These are phyloP conservation scores for Termitomyces sp. DNA, from an alignment of 768 basidiomycete genomes.

Conservation along the genomic window DNA sequence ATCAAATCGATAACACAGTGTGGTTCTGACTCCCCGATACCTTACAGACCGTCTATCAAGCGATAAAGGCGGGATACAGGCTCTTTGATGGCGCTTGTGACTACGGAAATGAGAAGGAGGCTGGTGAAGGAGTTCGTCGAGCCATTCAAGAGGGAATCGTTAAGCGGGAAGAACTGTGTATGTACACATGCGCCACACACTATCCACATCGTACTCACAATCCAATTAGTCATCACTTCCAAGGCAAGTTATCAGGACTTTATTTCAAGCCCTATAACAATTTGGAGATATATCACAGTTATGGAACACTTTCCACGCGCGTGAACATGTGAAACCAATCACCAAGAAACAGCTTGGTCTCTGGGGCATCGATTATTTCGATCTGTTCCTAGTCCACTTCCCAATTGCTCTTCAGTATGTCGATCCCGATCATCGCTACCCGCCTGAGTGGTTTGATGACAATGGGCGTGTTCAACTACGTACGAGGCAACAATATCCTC, in stretches of 20 bases:
- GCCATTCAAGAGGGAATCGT: constrained; percentile 82
- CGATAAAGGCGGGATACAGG: constrained; percentile 83
- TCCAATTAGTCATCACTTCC: constrained; percentile 67
- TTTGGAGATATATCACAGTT: constrained; percentile 36
- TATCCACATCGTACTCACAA: background rate
- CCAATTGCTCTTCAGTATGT: constrained; percentile 81
- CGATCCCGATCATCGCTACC: constrained; percentile 70
- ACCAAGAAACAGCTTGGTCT: constrained; percentile 63
- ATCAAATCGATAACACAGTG: background rate
- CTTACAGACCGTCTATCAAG: constrained; percentile 73
- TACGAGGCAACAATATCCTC: constrained; percentile 23
- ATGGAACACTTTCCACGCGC: constrained; percentile 89
- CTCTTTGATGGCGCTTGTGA: constrained; percentile 85
- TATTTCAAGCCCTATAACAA: background rate
- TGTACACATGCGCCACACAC: background rate
- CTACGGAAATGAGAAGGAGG: constrained; percentile 89
- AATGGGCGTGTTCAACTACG: constrained; percentile 66
- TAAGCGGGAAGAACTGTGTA: constrained; percentile 84
- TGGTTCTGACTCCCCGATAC: background rate
- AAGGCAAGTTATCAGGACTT: constrained; percentile 42
- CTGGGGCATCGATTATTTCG: constrained; percentile 87
- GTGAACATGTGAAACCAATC: constrained; percentile 59
- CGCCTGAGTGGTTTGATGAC: constrained; percentile 79
- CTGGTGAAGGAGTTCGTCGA: constrained; percentile 71
- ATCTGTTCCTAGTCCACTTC: constrained; percentile 82